phyloP scores from a whole-genome alignment of 768 basidiomycete species.

The Pleurotus cornucopiae region DNA sequence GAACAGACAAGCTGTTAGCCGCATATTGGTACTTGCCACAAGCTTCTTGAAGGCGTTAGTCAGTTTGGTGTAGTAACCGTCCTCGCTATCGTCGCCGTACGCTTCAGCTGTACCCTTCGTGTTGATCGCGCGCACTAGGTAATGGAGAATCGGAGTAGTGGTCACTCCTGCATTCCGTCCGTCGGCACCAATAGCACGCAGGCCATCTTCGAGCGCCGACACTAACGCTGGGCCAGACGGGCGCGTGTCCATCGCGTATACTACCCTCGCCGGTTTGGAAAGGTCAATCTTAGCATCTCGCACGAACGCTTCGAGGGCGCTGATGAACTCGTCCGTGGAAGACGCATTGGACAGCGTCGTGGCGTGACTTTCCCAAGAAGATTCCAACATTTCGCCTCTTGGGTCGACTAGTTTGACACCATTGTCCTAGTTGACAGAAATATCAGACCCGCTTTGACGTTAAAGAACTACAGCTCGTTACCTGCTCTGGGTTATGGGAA shows the following conservation, averaged over 20 bases:
- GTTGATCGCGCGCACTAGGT: slow-evolving; percentile 88
- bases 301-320: slow-evolving; percentile 59
- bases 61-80: slow-evolving; percentile 84
- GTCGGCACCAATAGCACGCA: slow-evolving; percentile 68
- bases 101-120: slow-evolving; percentile 73
- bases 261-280: slow-evolving; percentile 71
- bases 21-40: slow-evolving; percentile 51
- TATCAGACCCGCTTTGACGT: slow-evolving; percentile 7
- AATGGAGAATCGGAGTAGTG: slow-evolving; percentile 94
- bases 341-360: slow-evolving; percentile 83
- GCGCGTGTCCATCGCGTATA: slow-evolving; percentile 92
- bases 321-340: slow-evolving; percentile 69
- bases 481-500: slow-evolving; percentile 98
- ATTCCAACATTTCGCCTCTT: slow-evolving; percentile 94
- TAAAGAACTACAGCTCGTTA: slow-evolving; percentile 29
- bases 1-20: background rate
- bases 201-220: slow-evolving; percentile 75
- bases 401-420: slow-evolving; percentile 99
- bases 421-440: slow-evolving; percentile 69
- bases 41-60: slow-evolving; percentile 80
- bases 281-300: slow-evolving; percentile 70
- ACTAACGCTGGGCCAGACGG: slow-evolving; percentile 79
- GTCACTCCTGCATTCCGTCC: slow-evolving; percentile 76
- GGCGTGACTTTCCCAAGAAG: slow-evolving; percentile 88
- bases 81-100: slow-evolving; percentile 76